A percentile compares a stretch with the other conserved stretches of the same genome.
Evolutionary conservation across 495 filamentous ascomycete species (phyloP).

Genomic region (Penicillium herquei): DNA sequence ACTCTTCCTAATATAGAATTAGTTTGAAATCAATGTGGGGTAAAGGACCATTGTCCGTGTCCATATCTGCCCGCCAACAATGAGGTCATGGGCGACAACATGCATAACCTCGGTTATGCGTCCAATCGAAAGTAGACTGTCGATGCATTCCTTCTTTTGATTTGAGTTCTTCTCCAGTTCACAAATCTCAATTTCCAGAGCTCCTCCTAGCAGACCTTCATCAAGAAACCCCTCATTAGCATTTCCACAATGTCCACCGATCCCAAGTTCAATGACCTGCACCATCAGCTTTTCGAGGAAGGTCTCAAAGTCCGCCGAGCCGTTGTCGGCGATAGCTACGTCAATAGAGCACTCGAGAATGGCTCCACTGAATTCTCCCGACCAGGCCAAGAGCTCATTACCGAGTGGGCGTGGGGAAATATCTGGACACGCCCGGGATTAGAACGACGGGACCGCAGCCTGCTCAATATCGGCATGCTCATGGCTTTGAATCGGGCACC

Average conservation of each 20-base stretch:
- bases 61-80: too few relatives aligned
- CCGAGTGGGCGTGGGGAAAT: conserved; percentile 48
- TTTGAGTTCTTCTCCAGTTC: too few relatives aligned
- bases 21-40: too few relatives aligned
- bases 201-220: neutral
- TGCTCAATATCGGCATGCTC: conserved; percentile 53
- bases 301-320: conserved; percentile 51
- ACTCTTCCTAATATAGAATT: too few relatives aligned
- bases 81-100: too few relatives aligned
- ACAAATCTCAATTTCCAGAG: neutral
- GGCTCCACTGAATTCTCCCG: conserved; percentile 30
- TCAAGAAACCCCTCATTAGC: neutral
- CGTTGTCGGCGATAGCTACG: conserved; percentile 41
- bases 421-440: conserved; percentile 51
- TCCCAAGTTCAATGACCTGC: conserved; percentile 22
- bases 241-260: conserved; percentile 12
- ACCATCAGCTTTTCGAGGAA: conserved; percentile 53
- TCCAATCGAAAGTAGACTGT: too few relatives aligned
- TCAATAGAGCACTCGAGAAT: conserved; percentile 19
- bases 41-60: too few relatives aligned
- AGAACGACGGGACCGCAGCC: conserved; percentile 41
- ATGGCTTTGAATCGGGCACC: conserved; percentile 42
- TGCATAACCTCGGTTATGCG: too few relatives aligned
- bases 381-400: conserved; percentile 41
- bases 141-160: too few relatives aligned